Conservation (phyloP, 2,329 filamentous ascomycete species). For the Beauveria sp. region DNA sequence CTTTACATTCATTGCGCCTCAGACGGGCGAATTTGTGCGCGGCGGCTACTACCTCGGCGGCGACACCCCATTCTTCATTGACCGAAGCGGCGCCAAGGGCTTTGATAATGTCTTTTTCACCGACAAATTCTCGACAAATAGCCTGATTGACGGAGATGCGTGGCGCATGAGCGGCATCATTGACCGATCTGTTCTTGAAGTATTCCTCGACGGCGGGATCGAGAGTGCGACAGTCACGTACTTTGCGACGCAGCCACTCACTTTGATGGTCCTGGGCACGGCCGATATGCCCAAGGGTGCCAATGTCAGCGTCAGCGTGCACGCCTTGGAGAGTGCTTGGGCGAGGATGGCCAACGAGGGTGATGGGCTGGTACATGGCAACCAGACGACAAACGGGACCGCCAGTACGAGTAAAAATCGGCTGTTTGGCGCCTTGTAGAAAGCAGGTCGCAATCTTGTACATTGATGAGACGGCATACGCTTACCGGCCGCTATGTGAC, state of each 20-base stretch:
- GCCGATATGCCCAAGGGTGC: conserved; percentile 16
- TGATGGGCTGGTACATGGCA: conserved; percentile 11
- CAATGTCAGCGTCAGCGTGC: conserved; percentile 17
- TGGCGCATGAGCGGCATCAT: conserved; percentile 27
- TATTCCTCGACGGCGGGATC: conserved; percentile 26
- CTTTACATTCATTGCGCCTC: conserved; percentile 20
- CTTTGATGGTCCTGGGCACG: conserved; percentile 16
- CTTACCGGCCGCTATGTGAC: background rate
- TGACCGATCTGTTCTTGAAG: conserved; percentile 28
- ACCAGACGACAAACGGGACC: background rate
- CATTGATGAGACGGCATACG: background rate
- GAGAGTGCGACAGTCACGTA: conserved; percentile 26
- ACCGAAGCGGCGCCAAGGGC: conserved; percentile 20
- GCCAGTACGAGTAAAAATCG: background rate
- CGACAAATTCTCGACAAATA: conserved; percentile 22
- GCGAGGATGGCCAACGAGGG: background rate
- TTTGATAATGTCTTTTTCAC: conserved; percentile 27
- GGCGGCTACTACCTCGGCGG: conserved; percentile 22
- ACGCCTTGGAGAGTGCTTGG: conserved; percentile 23
- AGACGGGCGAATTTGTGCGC: conserved; percentile 19
- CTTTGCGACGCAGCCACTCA: conserved; percentile 22
- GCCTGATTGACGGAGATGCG: conserved; percentile 12
- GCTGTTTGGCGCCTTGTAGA: background rate
- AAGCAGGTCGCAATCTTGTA: background rate
- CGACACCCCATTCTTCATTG: conserved; percentile 22